Conservation (phyloP, 257 asterid species). For the Primulina eburnea region DNA sequence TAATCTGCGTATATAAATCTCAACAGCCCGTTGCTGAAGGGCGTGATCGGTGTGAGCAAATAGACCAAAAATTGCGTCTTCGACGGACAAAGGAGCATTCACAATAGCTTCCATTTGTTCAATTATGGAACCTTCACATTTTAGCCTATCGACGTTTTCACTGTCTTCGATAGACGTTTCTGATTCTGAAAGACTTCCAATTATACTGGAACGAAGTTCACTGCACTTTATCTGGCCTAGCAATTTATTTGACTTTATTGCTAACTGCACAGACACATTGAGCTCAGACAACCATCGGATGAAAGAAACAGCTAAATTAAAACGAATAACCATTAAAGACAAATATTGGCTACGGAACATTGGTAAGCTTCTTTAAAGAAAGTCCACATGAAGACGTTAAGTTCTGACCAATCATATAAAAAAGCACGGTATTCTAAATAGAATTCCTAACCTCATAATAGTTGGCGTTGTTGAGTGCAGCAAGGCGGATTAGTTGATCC, state of each 20-base stretch:
- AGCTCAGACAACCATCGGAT: constrained; percentile 6
- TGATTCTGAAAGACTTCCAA: constrained; percentile 92
- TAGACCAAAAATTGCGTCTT: constrained; percentile 96
- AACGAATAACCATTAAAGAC: not conserved
- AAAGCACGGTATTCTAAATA: constrained; percentile 3
- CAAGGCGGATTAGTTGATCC: constrained; percentile 82
- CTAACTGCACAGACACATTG: constrained; percentile 52
- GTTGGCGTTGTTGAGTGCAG: constrained; percentile 83
- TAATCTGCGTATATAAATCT: constrained; percentile 87
- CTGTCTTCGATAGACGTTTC: constrained; percentile 98
- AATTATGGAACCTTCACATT: constrained; percentile 89
- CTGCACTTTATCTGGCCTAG: constrained; percentile 94
- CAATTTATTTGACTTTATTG: constrained; percentile 90
- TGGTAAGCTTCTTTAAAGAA: no score
- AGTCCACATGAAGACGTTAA: not conserved
- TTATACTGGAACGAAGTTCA: constrained; percentile 91
- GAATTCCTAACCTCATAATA: constrained; percentile 74
- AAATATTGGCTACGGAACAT: not conserved
- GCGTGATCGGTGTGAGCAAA: constrained; percentile 97
- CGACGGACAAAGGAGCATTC: constrained; percentile 93
- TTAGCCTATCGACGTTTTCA: constrained; percentile 92
- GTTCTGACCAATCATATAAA: constrained; percentile 6
- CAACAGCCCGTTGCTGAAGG: constrained; percentile 96
- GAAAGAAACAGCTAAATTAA: not conserved
- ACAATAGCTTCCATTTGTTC: constrained; percentile 98